phyloP scores from a whole-genome alignment of 176 grass and related monocot genomes.

The Eleusine coracana region DNA sequence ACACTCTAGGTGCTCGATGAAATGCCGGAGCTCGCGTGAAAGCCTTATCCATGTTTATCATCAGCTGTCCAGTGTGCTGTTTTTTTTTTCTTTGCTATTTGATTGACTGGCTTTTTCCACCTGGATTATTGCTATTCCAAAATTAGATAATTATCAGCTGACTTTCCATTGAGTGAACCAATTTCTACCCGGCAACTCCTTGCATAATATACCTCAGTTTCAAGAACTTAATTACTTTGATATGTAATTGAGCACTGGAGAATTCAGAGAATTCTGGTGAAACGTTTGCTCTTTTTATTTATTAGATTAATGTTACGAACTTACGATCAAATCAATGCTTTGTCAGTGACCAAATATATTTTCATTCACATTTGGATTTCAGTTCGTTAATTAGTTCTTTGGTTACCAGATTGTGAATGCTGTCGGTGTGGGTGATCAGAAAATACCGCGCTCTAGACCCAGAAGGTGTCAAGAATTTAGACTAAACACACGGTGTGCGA shows the following conservation, averaged over 20 bases:
- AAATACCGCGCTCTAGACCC: background rate
- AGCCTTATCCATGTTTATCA: background rate
- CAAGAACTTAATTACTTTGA: background rate
- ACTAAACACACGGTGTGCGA: no score
- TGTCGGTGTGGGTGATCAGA: background rate
- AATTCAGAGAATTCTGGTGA: slow-evolving; percentile 1
- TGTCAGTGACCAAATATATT: background rate
- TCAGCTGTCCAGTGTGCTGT: background rate
- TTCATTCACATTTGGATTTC: background rate
- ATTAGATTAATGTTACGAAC: background rate
- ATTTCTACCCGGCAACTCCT: background rate
- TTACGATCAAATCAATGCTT: background rate
- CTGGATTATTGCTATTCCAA: background rate
- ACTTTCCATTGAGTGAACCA: background rate
- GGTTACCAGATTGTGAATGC: background rate
- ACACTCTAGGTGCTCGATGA: slow-evolving; percentile 59
- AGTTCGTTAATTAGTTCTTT: background rate
- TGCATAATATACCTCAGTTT: background rate
- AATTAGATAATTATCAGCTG: background rate
- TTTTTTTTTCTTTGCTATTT: background rate
- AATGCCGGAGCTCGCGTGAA: slow-evolving; percentile 39
- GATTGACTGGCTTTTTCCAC: background rate
- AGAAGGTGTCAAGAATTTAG: no score
- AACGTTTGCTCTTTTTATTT: background rate
- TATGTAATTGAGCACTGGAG: background rate